phyloP scores from a whole-genome alignment of 1,284 basidiomycete genomes.

The Waitea zeae region DNA sequence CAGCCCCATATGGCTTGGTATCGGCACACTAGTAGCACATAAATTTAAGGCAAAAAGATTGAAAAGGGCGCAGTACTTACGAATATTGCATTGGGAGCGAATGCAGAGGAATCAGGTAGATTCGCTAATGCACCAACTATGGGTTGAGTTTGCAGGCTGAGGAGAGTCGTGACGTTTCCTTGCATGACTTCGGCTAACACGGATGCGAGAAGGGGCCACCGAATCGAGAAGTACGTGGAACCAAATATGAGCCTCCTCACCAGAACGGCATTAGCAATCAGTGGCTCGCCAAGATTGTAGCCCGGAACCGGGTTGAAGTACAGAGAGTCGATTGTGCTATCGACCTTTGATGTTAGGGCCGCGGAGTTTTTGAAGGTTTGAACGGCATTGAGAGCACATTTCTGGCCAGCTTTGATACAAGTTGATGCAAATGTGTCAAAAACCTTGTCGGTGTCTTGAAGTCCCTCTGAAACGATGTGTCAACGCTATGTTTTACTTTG shows the following conservation, averaged over 20 bases:
- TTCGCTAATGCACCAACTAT: background rate
- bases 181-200: background rate
- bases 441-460: slow-evolving; percentile 3
- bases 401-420: background rate
- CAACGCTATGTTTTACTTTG: background rate
- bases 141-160: background rate
- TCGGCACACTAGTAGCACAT: slow-evolving; percentile 1
- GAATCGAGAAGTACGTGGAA: slow-evolving; percentile 1
- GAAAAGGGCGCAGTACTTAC: slow-evolving; percentile 1
- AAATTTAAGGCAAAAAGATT: too few relatives aligned
- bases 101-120: background rate
- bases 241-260: slow-evolving; percentile 1
- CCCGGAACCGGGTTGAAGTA: slow-evolving; percentile 1
- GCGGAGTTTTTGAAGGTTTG: background rate
- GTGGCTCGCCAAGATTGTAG: background rate
- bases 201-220: slow-evolving; percentile 1
- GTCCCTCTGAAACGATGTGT: background rate
- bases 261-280: slow-evolving; percentile 1
- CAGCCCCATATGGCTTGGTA: slow-evolving; percentile 1
- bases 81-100: background rate
- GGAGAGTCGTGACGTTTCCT: background rate
- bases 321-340: slow-evolving; percentile 1
- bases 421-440: slow-evolving; percentile 1
- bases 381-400: slow-evolving; percentile 1
- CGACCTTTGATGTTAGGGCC: background rate